Conservation (phyloP, 305 asterid species). For the Nicotiana rustica region DNA sequence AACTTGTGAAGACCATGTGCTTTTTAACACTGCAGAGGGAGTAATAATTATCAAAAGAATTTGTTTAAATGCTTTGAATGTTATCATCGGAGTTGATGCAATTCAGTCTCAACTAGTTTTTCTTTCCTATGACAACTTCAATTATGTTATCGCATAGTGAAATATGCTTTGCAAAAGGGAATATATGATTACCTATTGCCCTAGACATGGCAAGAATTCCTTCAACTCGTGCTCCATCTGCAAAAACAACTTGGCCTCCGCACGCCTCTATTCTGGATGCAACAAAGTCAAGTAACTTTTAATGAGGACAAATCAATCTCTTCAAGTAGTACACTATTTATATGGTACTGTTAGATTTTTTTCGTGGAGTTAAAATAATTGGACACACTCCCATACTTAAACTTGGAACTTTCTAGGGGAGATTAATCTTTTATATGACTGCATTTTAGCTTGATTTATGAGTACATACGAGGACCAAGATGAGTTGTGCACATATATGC, state of each 20-base stretch:
- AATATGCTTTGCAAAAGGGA: conserved; percentile 17
- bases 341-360: not conserved
- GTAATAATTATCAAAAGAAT: not conserved
- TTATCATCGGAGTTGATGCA: not conserved
- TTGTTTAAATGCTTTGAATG: not conserved
- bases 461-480: not conserved
- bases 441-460: not conserved
- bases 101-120: not conserved
- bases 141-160: conserved; percentile 38
- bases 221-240: conserved; percentile 52
- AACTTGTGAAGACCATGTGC: not conserved
- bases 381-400: not conserved
- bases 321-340: not conserved
- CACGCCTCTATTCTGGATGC: conserved; percentile 57
- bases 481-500: not conserved
- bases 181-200: conserved; percentile 56
- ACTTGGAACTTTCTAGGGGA: too few species aligned
- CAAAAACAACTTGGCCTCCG: conserved; percentile 52
- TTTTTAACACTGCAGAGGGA: not conserved
- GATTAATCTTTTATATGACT: not conserved
- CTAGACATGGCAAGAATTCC: conserved; percentile 68
- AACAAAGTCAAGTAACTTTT: not conserved
- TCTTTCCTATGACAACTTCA: not conserved
- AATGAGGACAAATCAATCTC: not conserved
- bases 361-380: not conserved